Base-by-base conservation (phyloP, 2,329 filamentous ascomycete genomes). In the Apiospora kogelbergensis region DNA sequence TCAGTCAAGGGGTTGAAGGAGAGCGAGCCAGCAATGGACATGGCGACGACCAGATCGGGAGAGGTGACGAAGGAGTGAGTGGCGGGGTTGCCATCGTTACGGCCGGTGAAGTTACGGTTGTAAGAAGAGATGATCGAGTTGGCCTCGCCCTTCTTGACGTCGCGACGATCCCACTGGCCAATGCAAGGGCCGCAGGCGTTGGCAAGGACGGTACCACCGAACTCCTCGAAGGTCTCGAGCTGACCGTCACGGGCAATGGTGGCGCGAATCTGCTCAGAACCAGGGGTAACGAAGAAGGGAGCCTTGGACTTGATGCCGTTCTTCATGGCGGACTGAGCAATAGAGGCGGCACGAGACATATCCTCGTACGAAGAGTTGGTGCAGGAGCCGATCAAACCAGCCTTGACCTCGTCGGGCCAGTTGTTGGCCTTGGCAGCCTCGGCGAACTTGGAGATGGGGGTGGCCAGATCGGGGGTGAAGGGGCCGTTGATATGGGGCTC, bases 91-190 rank as follows among this genome's bases (percentile, higher is more conserved):
- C 93, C 94, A 76, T 97, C 95, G 82, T 98, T 98, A 80, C 96
- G 94, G 74, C 95, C 95, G 71, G 95, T 98, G 87, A 99, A 98
- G 90, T 99, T 98, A 84, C 96, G 94, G 92, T 99, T 99, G 91
- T 98, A 99, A 37, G 96, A 98, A 63, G 95, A 98, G 80, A 99
- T 87, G 81, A 99, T 99, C 7, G 94, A 97, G 90, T 99, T 99
- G 78, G 94, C 86, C 76, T 93, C 91, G 74, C 95, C 95, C 90
- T 98, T 98, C 88, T 95, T 92, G 68, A 98, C 94, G 76, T 98
- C 95, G 74, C 85, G 87, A 75, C 96, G 92, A 79, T 98, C 94
- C 96, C 96, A 98, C 84, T 98, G 95, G 70, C 93, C 94, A 81
- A 97, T 95, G 84, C 93, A 96, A 75, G 93, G 92, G 76, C 92